These are phyloP conservation scores for Chalciporus pseudorubinellus DNA, from an alignment of 768 basidiomycete genomes.

Conservation along the genomic window DNA sequence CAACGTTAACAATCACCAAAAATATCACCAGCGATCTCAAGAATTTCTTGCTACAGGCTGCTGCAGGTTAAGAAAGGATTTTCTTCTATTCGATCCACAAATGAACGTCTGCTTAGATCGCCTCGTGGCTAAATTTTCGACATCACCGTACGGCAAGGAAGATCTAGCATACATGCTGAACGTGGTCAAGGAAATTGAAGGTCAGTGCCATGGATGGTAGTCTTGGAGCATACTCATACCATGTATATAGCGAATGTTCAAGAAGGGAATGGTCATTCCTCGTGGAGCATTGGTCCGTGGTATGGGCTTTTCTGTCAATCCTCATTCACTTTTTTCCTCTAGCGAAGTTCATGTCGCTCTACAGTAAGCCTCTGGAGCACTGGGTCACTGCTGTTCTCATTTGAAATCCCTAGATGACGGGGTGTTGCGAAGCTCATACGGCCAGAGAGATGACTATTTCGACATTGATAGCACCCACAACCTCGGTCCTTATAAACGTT, in stretches of 20 bases:
- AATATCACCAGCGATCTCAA: slow-evolving; percentile 19
- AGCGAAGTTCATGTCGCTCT: slow-evolving; percentile 32
- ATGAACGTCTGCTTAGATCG: slow-evolving; percentile 17
- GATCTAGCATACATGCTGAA: slow-evolving; percentile 27
- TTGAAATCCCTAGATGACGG: slow-evolving; percentile 23
- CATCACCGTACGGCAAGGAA: slow-evolving; percentile 26
- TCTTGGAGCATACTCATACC: not conserved
- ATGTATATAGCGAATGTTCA: slow-evolving; percentile 7
- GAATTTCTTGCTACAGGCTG: slow-evolving; percentile 25
- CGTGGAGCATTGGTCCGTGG: slow-evolving; percentile 28
- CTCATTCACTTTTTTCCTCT: slow-evolving; percentile 3
- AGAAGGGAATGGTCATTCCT: slow-evolving; percentile 9
- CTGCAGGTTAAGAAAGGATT: slow-evolving; percentile 21
- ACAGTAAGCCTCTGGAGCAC: slow-evolving; percentile 19
- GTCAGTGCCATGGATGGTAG: slow-evolving; percentile 2
- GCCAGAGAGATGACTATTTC: slow-evolving; percentile 31
- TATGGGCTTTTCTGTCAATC: not conserved
- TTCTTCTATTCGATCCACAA: not conserved
- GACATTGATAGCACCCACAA: slow-evolving; percentile 25
- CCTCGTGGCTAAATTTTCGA: slow-evolving; percentile 32
- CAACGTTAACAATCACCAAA: slow-evolving; percentile 19
- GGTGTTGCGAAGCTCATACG: slow-evolving; percentile 28
- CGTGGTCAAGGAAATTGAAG: slow-evolving; percentile 28
- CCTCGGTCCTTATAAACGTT: slow-evolving; percentile 19
- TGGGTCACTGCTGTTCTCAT: not conserved